Evolutionary conservation across 768 basidiomycete genomes (phyloP).

Genomic region (Suillus decipiens): DNA sequence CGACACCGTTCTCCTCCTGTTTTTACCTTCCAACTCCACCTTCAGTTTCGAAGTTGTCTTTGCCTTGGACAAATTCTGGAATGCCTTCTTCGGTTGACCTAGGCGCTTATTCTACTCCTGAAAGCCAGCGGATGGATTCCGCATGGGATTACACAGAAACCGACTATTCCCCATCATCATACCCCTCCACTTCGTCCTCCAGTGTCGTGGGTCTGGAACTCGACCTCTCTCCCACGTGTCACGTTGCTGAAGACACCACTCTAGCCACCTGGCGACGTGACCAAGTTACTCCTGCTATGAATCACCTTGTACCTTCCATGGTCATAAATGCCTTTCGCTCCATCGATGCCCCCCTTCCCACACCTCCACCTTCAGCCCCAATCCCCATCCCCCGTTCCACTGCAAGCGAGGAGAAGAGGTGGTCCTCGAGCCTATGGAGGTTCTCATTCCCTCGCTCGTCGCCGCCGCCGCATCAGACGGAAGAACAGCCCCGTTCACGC

Average conservation of each 20-base stretch:
- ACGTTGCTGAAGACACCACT: constrained; percentile 31
- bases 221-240: constrained; percentile 32
- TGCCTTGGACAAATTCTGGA: constrained; percentile 32
- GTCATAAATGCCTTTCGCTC: constrained; percentile 24
- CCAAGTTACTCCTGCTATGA: constrained; percentile 26
- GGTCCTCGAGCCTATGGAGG: constrained; percentile 37
- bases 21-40: constrained; percentile 53
- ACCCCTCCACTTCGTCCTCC: constrained; percentile 42
- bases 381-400: constrained; percentile 33
- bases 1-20: constrained; percentile 58
- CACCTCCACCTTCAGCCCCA: constrained; percentile 29
- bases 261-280: constrained; percentile 37
- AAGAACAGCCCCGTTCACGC: constrained; percentile 29
- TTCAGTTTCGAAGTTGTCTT: constrained; percentile 39
- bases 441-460: constrained; percentile 36
- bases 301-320: constrained; percentile 25
- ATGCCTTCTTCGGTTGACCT: constrained; percentile 42
- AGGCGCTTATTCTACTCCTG: constrained; percentile 41
- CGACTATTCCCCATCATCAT: constrained; percentile 48
- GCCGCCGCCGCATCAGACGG: constrained; percentile 30
- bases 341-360: constrained; percentile 16
- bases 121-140: constrained; percentile 54
- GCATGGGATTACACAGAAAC: constrained; percentile 50
- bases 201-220: constrained; percentile 36
- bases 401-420: constrained; percentile 34